phyloP scores from a whole-genome alignment of 768 basidiomycete genomes.

The Lactarius tabidus region DNA sequence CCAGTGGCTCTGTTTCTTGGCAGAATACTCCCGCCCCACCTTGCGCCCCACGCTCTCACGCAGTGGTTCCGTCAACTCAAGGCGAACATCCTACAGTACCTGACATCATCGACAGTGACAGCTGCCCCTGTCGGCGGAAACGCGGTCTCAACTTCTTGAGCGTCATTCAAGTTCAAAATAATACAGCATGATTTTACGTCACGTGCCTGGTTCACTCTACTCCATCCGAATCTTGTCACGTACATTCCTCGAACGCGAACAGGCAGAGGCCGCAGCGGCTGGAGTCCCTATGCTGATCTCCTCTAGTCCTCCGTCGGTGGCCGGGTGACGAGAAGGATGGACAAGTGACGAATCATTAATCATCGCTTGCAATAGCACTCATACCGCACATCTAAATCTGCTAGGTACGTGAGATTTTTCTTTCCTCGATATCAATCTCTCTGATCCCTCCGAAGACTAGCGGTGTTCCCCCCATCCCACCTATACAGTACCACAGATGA shows the following conservation, averaged over 20 bases:
- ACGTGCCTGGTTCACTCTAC: conserved; percentile 81
- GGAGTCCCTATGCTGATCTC: conserved; percentile 6
- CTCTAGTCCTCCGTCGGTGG: conserved; percentile 55
- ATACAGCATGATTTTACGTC: conserved; percentile 92
- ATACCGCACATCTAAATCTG: conserved; percentile 55
- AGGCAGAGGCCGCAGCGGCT: conserved; percentile 28
- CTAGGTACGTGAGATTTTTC: conserved; percentile 46
- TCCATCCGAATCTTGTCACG: conserved; percentile 68
- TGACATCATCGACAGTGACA: conserved; percentile 38
- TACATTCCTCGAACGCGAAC: conserved; percentile 36
- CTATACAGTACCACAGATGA: conserved; percentile 51
- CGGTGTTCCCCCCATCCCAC: conserved; percentile 63
- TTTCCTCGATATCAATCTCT: neutral
- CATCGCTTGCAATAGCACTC: conserved; percentile 76
- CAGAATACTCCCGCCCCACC: too few species aligned
- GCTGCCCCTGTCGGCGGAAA: conserved; percentile 28
- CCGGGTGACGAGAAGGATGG: conserved; percentile 67
- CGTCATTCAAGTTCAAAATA: too few species aligned
- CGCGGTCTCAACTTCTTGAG: conserved; percentile 37
- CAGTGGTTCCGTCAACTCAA: conserved; percentile 41
- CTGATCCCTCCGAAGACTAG: conserved; percentile 60
- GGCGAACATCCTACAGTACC: conserved; percentile 44
- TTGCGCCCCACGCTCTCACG: conserved; percentile 26
- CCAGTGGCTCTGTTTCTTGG: too few species aligned
- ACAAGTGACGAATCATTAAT: conserved; percentile 84